Percentiles rank a stretch among this genome's conserved stretches.
phyloP scores from a whole-genome alignment of 169 alveolate species.

The Toxoplasma gondii region DNA sequence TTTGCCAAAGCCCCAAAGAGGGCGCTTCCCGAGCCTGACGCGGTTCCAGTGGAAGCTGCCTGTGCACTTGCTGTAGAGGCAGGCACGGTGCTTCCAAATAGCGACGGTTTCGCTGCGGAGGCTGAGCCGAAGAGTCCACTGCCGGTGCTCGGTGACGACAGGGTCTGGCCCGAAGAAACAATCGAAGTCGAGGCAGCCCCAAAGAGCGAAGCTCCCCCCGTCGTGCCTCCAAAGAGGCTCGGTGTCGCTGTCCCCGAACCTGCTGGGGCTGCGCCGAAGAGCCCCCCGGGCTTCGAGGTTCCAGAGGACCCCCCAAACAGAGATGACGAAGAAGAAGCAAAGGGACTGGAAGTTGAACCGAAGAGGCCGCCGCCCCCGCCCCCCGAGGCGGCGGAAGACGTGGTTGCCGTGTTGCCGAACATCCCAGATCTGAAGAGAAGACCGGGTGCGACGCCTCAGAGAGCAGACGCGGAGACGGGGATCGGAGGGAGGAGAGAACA shows the following conservation, averaged over 20 bases:
- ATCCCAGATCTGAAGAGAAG: background rate
- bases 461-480: background rate
- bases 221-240: slow-evolving; percentile 33
- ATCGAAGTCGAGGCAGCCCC: background rate
- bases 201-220: background rate
- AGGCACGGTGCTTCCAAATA: slow-evolving; percentile 35
- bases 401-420: background rate
- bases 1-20: slow-evolving; percentile 37
- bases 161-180: background rate
- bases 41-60: too few relatives aligned
- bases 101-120: slow-evolving; percentile 3
- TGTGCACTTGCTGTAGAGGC: background rate
- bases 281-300: background rate
- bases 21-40: background rate
- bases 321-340: background rate
- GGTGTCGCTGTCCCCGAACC: background rate
- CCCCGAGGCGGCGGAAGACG: background rate
- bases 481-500: background rate
- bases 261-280: slow-evolving; percentile 40
- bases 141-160: slow-evolving; percentile 28
- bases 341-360: background rate
- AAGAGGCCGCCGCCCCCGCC: background rate
- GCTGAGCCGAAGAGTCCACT: slow-evolving; percentile 41
- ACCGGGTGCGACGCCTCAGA: background rate
- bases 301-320: background rate